Percentiles rank a stretch among this genome's conserved stretches.
phyloP scores from a whole-genome alignment of 805 yeast species.

The Zygotorulaspora danielsina region DNA sequence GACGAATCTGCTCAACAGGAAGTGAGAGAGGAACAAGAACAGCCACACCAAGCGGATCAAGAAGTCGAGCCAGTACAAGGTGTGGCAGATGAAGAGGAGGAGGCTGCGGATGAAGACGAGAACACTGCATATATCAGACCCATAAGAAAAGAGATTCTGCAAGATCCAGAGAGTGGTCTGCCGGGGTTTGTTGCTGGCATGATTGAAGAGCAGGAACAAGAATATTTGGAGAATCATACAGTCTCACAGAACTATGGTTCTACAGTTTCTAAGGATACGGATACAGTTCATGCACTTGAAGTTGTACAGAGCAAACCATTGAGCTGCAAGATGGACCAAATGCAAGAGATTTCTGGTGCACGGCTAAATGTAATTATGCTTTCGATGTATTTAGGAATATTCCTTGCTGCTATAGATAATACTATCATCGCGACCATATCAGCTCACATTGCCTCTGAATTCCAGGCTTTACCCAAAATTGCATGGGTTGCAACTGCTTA shows the following conservation, averaged over 20 bases:
- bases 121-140: slow-evolving; percentile 9
- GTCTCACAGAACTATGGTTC: slow-evolving; percentile 12
- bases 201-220: slow-evolving; percentile 31
- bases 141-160: slow-evolving; percentile 13
- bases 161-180: slow-evolving; percentile 34
- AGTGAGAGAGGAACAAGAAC: no score
- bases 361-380: slow-evolving; percentile 36
- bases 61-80: not conserved
- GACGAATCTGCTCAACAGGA: no score
- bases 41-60: no score
- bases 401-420: slow-evolving; percentile 61
- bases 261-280: slow-evolving; percentile 8
- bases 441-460: slow-evolving; percentile 64
- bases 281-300: slow-evolving; percentile 6
- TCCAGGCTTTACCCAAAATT: slow-evolving; percentile 56
- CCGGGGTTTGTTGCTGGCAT: slow-evolving; percentile 37
- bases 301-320: not conserved
- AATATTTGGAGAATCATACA: slow-evolving; percentile 4
- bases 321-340: not conserved
- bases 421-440: slow-evolving; percentile 65
- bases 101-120: not conserved
- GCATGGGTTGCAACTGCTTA: slow-evolving; percentile 76
- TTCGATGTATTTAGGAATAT: slow-evolving; percentile 46
- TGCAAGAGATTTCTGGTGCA: slow-evolving; percentile 13
- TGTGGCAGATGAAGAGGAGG: not conserved